Percentiles rank a stretch among this genome's conserved stretches.
Conservation (phyloP, 2,329 filamentous ascomycete species). For the Neobulgaria alba region DNA sequence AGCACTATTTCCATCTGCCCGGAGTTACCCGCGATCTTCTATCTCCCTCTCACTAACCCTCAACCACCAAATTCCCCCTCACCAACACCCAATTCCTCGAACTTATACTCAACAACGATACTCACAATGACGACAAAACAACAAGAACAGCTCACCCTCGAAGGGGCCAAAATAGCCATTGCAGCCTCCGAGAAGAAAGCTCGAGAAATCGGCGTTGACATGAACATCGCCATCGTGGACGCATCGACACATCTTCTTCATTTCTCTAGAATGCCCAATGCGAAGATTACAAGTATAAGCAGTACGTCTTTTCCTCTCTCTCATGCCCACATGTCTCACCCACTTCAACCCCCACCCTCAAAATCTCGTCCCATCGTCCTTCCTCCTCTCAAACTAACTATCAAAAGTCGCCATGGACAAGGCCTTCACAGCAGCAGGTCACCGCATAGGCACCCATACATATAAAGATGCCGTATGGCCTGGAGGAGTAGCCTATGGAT, state of each 20-base stretch:
- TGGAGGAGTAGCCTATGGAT: constrained; percentile 42
- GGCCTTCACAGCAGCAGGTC: constrained; percentile 48
- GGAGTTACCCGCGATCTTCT: too few species aligned
- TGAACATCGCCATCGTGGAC: constrained; percentile 26
- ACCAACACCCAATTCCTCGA: too few species aligned
- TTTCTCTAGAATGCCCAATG: constrained; percentile 21
- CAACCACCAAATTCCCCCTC: too few species aligned
- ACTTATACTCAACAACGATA: background rate
- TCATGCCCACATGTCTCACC: background rate
- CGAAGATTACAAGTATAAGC: constrained; percentile 21
- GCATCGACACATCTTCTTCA: constrained; percentile 21
- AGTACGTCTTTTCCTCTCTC: constrained; percentile 8
- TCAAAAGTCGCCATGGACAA: constrained; percentile 30
- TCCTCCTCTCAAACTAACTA: constrained; percentile 1
- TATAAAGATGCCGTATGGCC: constrained; percentile 47
- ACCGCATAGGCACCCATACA: constrained; percentile 39
- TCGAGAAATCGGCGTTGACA: constrained; percentile 17
- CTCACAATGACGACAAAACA: constrained; percentile 14
- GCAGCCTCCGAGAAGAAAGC: constrained; percentile 20
- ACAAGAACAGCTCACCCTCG: constrained; percentile 21
- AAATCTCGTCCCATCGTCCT: background rate
- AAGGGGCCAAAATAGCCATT: constrained; percentile 22
- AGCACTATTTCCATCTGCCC: too few species aligned
- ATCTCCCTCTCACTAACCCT: too few species aligned
- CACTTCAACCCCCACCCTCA: background rate